phyloP scores from a whole-genome alignment of 2,329 filamentous ascomycete species.

The Cordyceps cicadae region DNA sequence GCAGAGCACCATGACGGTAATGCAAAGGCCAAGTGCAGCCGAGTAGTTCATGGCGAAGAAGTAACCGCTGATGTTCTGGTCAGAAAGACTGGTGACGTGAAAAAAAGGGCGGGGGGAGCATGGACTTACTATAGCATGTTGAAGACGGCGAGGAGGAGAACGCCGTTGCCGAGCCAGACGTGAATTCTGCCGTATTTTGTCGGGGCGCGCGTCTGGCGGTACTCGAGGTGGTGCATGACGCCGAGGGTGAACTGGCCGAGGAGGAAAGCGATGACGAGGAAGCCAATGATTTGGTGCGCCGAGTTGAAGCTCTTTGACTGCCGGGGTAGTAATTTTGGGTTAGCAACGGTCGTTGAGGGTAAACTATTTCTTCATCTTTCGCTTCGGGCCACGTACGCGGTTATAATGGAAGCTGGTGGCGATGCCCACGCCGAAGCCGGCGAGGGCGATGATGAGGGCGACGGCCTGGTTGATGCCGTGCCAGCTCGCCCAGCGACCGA shows the following conservation, averaged over 20 bases:
- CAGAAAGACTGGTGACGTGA: neutral
- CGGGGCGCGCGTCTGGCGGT: conserved; percentile 38
- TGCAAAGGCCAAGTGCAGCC: conserved; percentile 19
- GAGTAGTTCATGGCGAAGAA: conserved; percentile 43
- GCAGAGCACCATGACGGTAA: conserved; percentile 35
- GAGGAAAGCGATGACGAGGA: conserved; percentile 43
- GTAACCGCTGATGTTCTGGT: conserved; percentile 39
- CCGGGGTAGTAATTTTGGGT: conserved; percentile 1
- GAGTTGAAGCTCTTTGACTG: conserved; percentile 45
- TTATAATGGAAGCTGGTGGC: conserved; percentile 44
- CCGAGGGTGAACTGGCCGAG: conserved; percentile 47
- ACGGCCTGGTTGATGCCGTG: conserved; percentile 47
- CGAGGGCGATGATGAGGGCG: conserved; percentile 38
- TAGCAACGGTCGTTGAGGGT: neutral
- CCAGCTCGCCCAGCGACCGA: conserved; percentile 43
- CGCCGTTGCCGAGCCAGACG: conserved; percentile 47
- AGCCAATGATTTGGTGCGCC: conserved; percentile 51
- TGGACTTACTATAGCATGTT: conserved; percentile 48
- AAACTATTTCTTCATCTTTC: neutral
- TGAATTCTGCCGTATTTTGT: conserved; percentile 47
- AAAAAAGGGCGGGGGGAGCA: neutral
- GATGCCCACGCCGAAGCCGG: conserved; percentile 46
- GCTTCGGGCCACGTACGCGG: conserved; percentile 37
- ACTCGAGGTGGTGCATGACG: conserved; percentile 46
- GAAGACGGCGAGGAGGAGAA: conserved; percentile 44